A percentile compares a stretch with the other conserved stretches of the same genome.
These are phyloP conservation scores for Klebsormidium nitens DNA, from an alignment of 139 green algal species.

Conservation along the genomic window DNA sequence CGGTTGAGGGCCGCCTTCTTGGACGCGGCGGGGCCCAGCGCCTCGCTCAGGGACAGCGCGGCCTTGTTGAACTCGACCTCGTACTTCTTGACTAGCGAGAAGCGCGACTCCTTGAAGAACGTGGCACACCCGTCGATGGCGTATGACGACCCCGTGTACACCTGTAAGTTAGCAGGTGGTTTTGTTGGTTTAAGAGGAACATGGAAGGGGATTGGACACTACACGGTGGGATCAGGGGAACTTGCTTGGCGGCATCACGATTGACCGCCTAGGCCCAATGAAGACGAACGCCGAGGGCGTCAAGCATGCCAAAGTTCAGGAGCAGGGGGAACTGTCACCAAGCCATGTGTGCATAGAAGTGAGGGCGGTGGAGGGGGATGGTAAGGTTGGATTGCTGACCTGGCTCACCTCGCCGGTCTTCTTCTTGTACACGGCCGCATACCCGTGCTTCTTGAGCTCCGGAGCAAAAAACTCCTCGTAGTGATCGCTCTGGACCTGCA, in stretches of 20 bases:
- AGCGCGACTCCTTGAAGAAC: slow-evolving; percentile 85
- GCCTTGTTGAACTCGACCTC: slow-evolving; percentile 99
- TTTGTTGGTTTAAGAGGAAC: neutral
- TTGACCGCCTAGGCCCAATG: too few relatives aligned
- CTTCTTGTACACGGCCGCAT: slow-evolving; percentile 97
- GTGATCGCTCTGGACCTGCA: slow-evolving; percentile 93
- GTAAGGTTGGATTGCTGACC: too few relatives aligned
- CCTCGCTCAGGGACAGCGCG: slow-evolving; percentile 79
- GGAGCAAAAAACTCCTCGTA: slow-evolving; percentile 72
- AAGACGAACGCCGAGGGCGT: too few relatives aligned
- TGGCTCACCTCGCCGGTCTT: slow-evolving; percentile 81
- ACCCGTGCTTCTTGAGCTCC: slow-evolving; percentile 81
- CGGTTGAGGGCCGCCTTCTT: slow-evolving; percentile 88
- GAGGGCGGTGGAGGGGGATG: too few relatives aligned
- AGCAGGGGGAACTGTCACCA: too few relatives aligned
- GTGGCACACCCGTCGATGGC: slow-evolving; percentile 96
- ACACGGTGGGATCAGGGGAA: too few relatives aligned
- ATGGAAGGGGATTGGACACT: neutral
- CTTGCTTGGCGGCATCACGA: too few relatives aligned
- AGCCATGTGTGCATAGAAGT: too few relatives aligned
- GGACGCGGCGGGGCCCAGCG: slow-evolving; percentile 43
- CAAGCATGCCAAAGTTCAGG: too few relatives aligned
- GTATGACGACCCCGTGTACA: slow-evolving; percentile 54
- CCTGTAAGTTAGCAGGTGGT: slow-evolving; percentile 23
- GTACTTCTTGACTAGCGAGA: slow-evolving; percentile 98